These are phyloP conservation scores for Lipomyces yarrowii DNA, from an alignment of 1,139 yeast genomes.

Conservation along the genomic window DNA sequence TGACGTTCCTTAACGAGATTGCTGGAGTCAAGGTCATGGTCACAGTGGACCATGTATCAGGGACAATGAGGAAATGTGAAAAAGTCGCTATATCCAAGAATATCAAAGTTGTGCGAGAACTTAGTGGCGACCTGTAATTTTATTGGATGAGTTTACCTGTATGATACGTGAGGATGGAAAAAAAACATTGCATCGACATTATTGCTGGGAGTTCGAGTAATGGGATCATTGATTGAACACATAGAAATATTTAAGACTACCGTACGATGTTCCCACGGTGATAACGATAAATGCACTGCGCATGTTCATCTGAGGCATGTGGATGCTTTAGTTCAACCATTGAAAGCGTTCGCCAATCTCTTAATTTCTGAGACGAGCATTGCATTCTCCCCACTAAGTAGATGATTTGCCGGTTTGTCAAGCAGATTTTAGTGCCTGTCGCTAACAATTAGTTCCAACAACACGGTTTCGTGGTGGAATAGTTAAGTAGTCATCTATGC, in stretches of 20 bases:
- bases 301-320: no score
- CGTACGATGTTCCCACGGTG: no score
- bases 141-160: background rate
- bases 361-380: no score
- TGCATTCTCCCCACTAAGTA: no score
- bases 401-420: background rate
- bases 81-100: slow-evolving; percentile 53
- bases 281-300: background rate
- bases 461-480: background rate
- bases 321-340: no score
- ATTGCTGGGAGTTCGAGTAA: background rate
- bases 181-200: background rate
- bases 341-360: background rate
- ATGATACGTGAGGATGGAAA: background rate
- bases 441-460: background rate
- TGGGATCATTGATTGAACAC: background rate
- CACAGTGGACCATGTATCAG: slow-evolving; percentile 72
- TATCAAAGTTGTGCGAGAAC: slow-evolving; percentile 9
- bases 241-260: no score
- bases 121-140: background rate
- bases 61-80: slow-evolving; percentile 83
- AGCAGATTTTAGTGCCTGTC: background rate
- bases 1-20: slow-evolving; percentile 61
- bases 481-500: background rate
- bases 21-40: slow-evolving; percentile 59